Conservation (phyloP, 768 basidiomycete genomes). For the Austroboletus festivus region DNA sequence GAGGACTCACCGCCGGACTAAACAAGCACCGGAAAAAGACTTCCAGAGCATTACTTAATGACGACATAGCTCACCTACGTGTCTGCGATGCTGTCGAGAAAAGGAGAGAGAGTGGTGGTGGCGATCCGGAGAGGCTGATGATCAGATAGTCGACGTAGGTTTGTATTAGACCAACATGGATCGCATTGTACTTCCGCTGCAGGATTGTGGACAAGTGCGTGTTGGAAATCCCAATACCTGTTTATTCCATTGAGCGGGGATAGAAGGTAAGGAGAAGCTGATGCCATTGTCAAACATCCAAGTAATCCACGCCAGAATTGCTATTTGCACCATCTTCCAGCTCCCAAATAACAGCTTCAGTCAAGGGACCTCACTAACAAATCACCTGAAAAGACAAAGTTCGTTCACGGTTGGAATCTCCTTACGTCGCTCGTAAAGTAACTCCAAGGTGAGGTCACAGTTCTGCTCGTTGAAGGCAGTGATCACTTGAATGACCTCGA, state of each 20-base stretch:
- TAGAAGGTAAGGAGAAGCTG: neutral
- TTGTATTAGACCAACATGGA: neutral
- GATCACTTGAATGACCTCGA: constrained; percentile 14
- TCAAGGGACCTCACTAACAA: constrained; percentile 7
- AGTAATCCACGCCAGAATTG: constrained; percentile 8
- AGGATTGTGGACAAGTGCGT: neutral
- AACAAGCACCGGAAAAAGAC: neutral
- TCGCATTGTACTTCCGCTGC: neutral
- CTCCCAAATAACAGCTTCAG: constrained; percentile 11
- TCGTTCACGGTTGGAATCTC: neutral
- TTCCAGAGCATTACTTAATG: neutral
- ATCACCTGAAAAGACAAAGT: neutral
- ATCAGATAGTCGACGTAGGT: neutral
- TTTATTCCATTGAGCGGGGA: neutral
- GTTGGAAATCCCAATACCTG: neutral
- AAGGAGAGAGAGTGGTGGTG: neutral
- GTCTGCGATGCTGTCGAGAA: neutral
- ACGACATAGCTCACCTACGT: neutral
- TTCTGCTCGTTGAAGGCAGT: constrained; percentile 9
- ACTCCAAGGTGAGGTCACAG: constrained; percentile 15
- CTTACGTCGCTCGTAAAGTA: constrained; percentile 5
- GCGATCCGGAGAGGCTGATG: constrained; percentile 7
- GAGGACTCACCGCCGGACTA: no score
- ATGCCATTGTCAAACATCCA: constrained; percentile 18
- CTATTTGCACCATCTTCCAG: constrained; percentile 8